Base-by-base conservation (phyloP, 208 protist species). In the Acanthamoeba lugdunensis region DNA sequence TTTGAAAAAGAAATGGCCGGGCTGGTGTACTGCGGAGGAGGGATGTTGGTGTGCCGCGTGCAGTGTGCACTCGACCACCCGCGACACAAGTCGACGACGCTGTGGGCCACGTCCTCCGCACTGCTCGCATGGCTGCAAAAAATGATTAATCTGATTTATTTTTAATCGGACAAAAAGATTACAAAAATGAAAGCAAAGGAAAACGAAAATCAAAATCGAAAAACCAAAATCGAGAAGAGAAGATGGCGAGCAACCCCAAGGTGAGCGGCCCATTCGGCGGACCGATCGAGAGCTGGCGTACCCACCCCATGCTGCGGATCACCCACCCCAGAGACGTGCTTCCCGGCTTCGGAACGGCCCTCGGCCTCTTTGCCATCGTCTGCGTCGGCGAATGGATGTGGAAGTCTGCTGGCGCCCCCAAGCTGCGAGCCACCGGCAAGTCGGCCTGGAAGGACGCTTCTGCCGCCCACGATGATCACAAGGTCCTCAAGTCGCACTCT, bases 181-280 rank as follows among this genome's bases (percentile, higher is more conserved):
- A 0, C 2, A 28, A 23, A 4, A 67, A 67, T 8, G 30, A 21
- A 30, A 67, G 4, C 0, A 18, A 13, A 56, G 3, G 52, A 13
- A 56, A 67, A 61, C 9, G 14, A 56, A 28, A 61, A 61, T 23
- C 56, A 0, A 61, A 23, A 61, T 61, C 2, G 23, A 61, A 61
- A 61, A 61, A 23, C 9, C 8, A 61, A 61, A 7, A 67, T 25
- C 23, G 14, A 28, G 23, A 28, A 0, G 1, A 5, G 1, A 5
- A n/a, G 25, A 67, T 67, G 61, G 61, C 61, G 23, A 67, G 61
- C 61, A 67, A 67, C 3, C 16, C 16, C 61, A 67, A 67, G 61
- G 61, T 67, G 61, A 41, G n/a, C 28, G 73, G 73, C 33, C 73
- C 73, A 82, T 82, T 82, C 45, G 73, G 73, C 33, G 73, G 73